Conservation (phyloP, 768 basidiomycete genomes). For the Collybia sp. region DNA sequence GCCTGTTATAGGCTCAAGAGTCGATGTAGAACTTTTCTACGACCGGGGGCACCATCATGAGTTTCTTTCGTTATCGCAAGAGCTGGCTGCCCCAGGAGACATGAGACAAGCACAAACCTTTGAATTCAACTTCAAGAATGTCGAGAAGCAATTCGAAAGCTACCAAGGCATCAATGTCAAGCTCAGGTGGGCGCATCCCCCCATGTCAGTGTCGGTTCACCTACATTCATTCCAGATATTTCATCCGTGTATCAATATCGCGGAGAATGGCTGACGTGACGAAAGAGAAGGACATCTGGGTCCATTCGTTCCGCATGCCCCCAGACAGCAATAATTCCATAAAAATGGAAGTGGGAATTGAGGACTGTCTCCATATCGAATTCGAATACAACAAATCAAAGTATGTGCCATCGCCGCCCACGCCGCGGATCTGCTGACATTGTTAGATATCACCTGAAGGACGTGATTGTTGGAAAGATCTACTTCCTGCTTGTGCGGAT, state of each 20-base stretch:
- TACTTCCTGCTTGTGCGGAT: conserved; percentile 98
- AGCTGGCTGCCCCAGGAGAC: conserved; percentile 93
- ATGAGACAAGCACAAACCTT: conserved; percentile 95
- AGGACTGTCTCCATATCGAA: conserved; percentile 98
- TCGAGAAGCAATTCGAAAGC: conserved; percentile 98
- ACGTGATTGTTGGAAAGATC: conserved; percentile 99
- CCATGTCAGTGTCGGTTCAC: conserved; percentile 1
- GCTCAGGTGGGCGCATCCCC: conserved; percentile 60
- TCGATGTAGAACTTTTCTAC: conserved; percentile 76
- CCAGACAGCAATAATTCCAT: conserved; percentile 97
- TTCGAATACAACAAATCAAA: conserved; percentile 99
- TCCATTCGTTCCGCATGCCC: conserved; percentile 98
- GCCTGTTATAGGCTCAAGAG: conserved; percentile 1
- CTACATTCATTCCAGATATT: conserved; percentile 57
- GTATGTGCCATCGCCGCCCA: conserved; percentile 37
- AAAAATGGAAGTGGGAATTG: conserved; percentile 99
- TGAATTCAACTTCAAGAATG: conserved; percentile 97
- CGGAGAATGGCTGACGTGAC: conserved; percentile 89
- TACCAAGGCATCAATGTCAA: conserved; percentile 99
- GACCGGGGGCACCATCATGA: conserved; percentile 98
- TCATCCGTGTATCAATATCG: conserved; percentile 86
- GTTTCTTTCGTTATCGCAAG: conserved; percentile 92
- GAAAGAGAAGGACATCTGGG: conserved; percentile 95
- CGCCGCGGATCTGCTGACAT: not conserved
- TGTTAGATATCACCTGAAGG: conserved; percentile 94